Evolutionary conservation across 331 rosid genomes (phyloP).

Genomic region (Pyrus hybrid): DNA sequence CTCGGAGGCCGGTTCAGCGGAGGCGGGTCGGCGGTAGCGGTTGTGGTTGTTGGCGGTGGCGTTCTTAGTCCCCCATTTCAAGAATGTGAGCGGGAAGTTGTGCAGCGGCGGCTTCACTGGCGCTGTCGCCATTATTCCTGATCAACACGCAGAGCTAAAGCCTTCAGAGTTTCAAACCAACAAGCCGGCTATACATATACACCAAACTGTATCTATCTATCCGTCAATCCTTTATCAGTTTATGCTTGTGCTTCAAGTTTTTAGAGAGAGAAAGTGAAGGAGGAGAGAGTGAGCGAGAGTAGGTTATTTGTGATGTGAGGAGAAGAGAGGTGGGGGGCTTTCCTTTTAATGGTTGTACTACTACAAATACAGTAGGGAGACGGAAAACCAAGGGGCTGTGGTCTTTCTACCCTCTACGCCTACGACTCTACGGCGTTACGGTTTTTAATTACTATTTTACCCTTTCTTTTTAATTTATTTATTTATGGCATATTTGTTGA

Average conservation of each 20-base stretch:
- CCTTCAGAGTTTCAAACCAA: not conserved
- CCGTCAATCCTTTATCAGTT: not conserved
- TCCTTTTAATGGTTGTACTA: not conserved
- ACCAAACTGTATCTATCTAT: not conserved
- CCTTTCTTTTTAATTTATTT: not conserved
- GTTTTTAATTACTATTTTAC: not conserved
- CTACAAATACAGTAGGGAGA: not conserved
- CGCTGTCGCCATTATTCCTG: conserved; percentile 73
- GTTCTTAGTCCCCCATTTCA: conserved; percentile 83
- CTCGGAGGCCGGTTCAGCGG: conserved; percentile 36
- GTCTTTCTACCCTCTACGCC: not conserved
- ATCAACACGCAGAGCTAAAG: not conserved
- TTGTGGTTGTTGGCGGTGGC: conserved; percentile 29
- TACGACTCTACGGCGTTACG: conserved; percentile 9
- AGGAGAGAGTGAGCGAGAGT: not conserved
- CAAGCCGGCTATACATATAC: not conserved
- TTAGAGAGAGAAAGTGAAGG: not conserved
- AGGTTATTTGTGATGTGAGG: not conserved
- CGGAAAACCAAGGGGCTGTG: not conserved
- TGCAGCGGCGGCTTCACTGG: conserved; percentile 89
- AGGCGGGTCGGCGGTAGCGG: conserved; percentile 49
- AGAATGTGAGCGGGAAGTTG: conserved; percentile 67
- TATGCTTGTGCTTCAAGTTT: not conserved
- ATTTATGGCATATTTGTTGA: not conserved
- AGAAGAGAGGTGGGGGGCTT: not conserved